A percentile compares a stretch with the other conserved stretches of the same genome.
phyloP scores from a whole-genome alignment of 768 basidiomycete species.

The Pleurotus giganteus region DNA sequence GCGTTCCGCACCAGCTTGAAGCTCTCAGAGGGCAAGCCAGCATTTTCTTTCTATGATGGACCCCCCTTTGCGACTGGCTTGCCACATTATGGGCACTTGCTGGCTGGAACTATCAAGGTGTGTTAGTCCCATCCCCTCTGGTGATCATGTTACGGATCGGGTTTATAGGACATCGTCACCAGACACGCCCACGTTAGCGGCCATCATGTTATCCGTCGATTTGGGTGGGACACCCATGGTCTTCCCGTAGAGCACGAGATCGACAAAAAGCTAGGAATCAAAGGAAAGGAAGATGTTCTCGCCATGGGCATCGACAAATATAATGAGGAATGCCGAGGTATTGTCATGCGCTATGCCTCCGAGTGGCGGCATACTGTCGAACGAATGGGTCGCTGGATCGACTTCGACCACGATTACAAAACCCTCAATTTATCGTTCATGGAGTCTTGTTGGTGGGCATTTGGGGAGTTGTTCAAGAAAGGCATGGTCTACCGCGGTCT shows the following conservation, averaged over 20 bases:
- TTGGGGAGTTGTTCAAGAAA: slow-evolving; percentile 90
- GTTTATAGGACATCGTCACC: slow-evolving; percentile 90
- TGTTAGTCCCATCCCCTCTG: slow-evolving; percentile 16
- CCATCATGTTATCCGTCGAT: slow-evolving; percentile 87
- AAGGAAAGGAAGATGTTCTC: slow-evolving; percentile 90
- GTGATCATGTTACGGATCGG: slow-evolving; percentile 12
- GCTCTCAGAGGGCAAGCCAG: slow-evolving; percentile 86
- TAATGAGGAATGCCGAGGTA: slow-evolving; percentile 93
- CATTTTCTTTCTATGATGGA: slow-evolving; percentile 95
- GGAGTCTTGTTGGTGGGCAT: slow-evolving; percentile 99
- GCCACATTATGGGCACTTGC: slow-evolving; percentile 93
- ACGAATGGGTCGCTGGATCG: slow-evolving; percentile 99
- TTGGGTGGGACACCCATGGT: slow-evolving; percentile 99
- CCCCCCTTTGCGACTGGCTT: slow-evolving; percentile 97
- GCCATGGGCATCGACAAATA: slow-evolving; percentile 96
- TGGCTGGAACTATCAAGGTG: slow-evolving; percentile 93
- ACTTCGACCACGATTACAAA: slow-evolving; percentile 99
- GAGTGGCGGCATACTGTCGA: slow-evolving; percentile 97
- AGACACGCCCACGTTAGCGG: slow-evolving; percentile 93
- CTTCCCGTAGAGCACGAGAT: slow-evolving; percentile 99
- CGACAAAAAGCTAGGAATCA: slow-evolving; percentile 94
- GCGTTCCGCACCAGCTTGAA: slow-evolving; percentile 94
- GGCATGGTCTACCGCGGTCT: slow-evolving; percentile 90
- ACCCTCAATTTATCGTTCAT: slow-evolving; percentile 91
- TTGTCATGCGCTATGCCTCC: slow-evolving; percentile 94